A percentile compares a stretch with the other conserved stretches of the same genome.
These are phyloP conservation scores for Globisporangium cederbergense DNA, from an alignment of 352 stramenopile genomes.

Conservation along the genomic window DNA sequence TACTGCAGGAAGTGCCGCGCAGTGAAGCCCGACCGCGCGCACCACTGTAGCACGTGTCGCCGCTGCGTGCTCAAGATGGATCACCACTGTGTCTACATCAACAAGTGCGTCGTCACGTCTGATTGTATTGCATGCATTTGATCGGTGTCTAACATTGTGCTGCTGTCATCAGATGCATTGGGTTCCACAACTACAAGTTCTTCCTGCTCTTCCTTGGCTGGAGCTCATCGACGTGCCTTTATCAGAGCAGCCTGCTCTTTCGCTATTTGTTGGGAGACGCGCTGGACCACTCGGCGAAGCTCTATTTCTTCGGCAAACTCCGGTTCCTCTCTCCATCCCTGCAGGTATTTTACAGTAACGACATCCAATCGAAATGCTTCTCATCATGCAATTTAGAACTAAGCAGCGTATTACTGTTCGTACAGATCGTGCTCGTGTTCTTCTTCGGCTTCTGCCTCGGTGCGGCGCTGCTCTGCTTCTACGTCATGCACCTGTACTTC, in stretches of 20 bases:
- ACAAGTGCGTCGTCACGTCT: conserved; percentile 59
- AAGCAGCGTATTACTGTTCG: background rate
- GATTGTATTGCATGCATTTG: background rate
- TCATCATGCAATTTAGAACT: background rate
- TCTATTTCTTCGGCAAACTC: conserved; percentile 62
- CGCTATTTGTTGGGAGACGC: conserved; percentile 52
- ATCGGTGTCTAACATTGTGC: conserved; percentile 1
- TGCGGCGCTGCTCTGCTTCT: conserved; percentile 67
- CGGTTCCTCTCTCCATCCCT: conserved; percentile 46
- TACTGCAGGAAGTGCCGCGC: conserved; percentile 76
- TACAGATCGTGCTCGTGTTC: conserved; percentile 62
- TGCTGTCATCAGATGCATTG: conserved; percentile 58
- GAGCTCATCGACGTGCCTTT: conserved; percentile 64
- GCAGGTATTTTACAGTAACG: conserved; percentile 35
- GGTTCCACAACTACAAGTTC: conserved; percentile 89
- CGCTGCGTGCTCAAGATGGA: conserved; percentile 88
- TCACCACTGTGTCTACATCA: conserved; percentile 88
- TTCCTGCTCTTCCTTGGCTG: conserved; percentile 84
- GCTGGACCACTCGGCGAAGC: conserved; percentile 41
- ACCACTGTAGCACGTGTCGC: conserved; percentile 78
- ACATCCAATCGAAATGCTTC: background rate
- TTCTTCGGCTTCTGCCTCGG: conserved; percentile 68
- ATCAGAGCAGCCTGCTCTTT: conserved; percentile 65
- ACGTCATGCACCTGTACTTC: conserved; percentile 73
- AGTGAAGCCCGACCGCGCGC: conserved; percentile 72